A percentile compares a stretch with the other conserved stretches of the same genome.
phyloP scores from a whole-genome alignment of 2,329 filamentous ascomycete genomes.

The Talaromyces islandicus region DNA sequence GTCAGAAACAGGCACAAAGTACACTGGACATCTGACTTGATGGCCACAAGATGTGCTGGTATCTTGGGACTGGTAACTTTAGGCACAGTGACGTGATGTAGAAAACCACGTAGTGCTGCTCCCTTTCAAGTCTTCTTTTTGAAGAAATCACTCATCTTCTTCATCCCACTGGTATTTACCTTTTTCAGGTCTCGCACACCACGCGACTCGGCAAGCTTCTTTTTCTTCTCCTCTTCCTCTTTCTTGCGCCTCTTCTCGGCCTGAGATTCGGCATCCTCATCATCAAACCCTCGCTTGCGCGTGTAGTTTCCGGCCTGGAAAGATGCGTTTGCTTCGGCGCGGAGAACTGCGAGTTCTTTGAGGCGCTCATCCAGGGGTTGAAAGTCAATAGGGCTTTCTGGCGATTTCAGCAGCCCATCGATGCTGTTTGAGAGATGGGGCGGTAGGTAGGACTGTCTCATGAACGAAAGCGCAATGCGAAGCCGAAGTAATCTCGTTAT shows the following conservation, averaged over 20 bases:
- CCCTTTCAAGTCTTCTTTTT: constrained; percentile 30
- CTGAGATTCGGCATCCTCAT: constrained; percentile 41
- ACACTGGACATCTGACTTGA: not conserved
- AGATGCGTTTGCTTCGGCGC: constrained; percentile 64
- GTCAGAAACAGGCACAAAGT: not conserved
- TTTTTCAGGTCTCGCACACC: constrained; percentile 79
- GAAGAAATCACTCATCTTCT: constrained; percentile 94
- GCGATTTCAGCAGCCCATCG: constrained; percentile 31
- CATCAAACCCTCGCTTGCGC: constrained; percentile 35
- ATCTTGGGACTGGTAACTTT: not conserved
- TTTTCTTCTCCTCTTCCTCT: constrained; percentile 84
- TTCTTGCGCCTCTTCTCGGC: constrained; percentile 77
- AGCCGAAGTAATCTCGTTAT: constrained; percentile 42
- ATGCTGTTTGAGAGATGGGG: constrained; percentile 31
- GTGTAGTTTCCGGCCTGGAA: constrained; percentile 49
- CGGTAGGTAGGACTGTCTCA: constrained; percentile 45
- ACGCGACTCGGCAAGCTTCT: constrained; percentile 67
- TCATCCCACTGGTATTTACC: constrained; percentile 88
- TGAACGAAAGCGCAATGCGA: constrained; percentile 45
- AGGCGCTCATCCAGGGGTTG: constrained; percentile 65
- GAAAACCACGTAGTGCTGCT: no score
- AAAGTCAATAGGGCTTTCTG: constrained; percentile 57
- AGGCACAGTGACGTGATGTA: not conserved
- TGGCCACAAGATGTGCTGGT: not conserved
- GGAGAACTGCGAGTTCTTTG: constrained; percentile 57